Base-by-base conservation (phyloP, 805 yeast species). In the Yarrowia deformans region DNA sequence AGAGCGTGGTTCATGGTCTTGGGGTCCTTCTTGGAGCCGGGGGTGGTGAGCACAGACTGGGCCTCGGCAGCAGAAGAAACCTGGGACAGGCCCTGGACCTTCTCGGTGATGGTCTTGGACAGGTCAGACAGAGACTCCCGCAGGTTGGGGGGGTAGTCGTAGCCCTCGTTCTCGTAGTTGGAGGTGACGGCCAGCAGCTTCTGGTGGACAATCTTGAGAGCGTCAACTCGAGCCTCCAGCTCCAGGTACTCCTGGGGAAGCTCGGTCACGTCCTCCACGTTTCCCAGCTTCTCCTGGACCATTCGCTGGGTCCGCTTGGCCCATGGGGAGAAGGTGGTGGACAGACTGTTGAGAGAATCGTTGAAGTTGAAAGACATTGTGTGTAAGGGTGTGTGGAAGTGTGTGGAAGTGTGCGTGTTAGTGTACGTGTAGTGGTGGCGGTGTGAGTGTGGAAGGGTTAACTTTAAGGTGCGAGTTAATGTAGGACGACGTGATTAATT, bases 1-100 rank as follows among this genome's bases (percentile, higher is more conserved):
- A 91, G 81, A 8, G 97, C 96, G 77, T 90, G 94, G 78, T 89
- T 88, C 75, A 91, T 82, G 16, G 97, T 91, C 82, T 90, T 90
- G 74, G 96, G 97, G 70, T 84, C 83, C 55, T 77, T 73, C 70
- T 79, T 77, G 55, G 87, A 83, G 74, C 84, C 81, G 76, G 87
- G 79, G 34, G 82, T 80, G 68, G 84, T 81, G 49, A 90, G 80
- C 14, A 91, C 90, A 14, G 90, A 86, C 80, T 91, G 95, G 5
- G 93, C 94, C 77, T 91, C 97, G n/a, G 87, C 84, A 1, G 94
- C 91, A 32, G 90, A 84, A 60, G 89, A 84, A 14, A 93, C 97
- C 75, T 84, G 85, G 18, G 93, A 85, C 70, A 90, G 82, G 71
- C 87, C 90, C 70, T 84, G 82, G 60, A 90, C 88, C 73, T 90